These are phyloP conservation scores for Trichocladium antarcticum DNA, from an alignment of 495 filamentous ascomycete genomes.

Conservation along the genomic window DNA sequence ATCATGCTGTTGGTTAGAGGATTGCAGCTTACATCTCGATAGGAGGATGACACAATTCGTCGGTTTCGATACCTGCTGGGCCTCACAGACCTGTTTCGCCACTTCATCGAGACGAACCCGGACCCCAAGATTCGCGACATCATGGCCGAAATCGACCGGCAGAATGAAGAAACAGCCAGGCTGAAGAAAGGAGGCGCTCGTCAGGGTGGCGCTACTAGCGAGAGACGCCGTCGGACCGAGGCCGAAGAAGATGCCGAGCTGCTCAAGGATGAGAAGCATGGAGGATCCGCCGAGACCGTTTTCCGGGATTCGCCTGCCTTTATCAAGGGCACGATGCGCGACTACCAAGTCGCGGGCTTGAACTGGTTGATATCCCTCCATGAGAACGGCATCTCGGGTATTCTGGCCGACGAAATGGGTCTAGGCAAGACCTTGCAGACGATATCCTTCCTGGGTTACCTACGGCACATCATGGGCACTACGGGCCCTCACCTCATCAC, in stretches of 20 bases:
- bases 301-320: conserved; percentile 89
- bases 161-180: conserved; percentile 67
- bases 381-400: conserved; percentile 97
- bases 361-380: conserved; percentile 99
- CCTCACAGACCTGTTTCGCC: conserved; percentile 92
- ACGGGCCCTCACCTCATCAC: conserved; percentile 87
- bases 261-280: conserved; percentile 78
- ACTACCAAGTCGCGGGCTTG: conserved; percentile 87
- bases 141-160: conserved; percentile 83
- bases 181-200: conserved; percentile 62
- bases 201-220: conserved; percentile 72
- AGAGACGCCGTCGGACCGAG: conserved; percentile 78
- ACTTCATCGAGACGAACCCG: conserved; percentile 97
- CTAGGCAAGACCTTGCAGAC: conserved; percentile 92
- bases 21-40: conserved; percentile 6
- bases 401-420: conserved; percentile 96
- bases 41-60: conserved; percentile 94
- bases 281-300: conserved; percentile 72
- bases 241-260: conserved; percentile 97
- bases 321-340: conserved; percentile 82
- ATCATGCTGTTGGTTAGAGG: neutral
- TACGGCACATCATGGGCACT: conserved; percentile 78
- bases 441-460: conserved; percentile 79
- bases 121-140: conserved; percentile 85
- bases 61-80: conserved; percentile 93